phyloP scores from a whole-genome alignment of 2,329 filamentous ascomycete genomes.

The Colletotrichum sansevieriae region DNA sequence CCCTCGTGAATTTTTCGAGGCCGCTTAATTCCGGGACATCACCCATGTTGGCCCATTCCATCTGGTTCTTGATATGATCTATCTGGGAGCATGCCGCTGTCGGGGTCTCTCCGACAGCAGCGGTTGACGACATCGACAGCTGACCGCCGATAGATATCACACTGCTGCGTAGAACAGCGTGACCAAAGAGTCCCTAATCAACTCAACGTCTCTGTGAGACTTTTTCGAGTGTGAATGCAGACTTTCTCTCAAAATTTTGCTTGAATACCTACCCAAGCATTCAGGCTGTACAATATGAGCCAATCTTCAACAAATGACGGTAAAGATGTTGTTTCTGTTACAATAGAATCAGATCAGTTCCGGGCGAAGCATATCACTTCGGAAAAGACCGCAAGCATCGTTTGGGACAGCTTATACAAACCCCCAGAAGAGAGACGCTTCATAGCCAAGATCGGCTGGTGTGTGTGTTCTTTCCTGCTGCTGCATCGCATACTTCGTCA shows the following conservation, averaged over 20 bases:
- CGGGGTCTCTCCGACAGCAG: conserved; percentile 20
- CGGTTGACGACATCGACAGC: conserved; percentile 22
- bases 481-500: conserved; percentile 55
- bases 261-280: neutral
- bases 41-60: neutral
- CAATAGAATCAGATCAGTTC: neutral
- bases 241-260: neutral
- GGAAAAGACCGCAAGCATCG: conserved; percentile 43
- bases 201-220: neutral
- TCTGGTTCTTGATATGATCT: neutral
- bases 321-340: conserved; percentile 3
- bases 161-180: neutral
- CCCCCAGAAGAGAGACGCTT: conserved; percentile 49
- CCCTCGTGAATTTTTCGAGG: neutral
- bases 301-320: neutral
- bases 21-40: neutral
- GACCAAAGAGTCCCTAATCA: neutral
- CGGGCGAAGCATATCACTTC: neutral
- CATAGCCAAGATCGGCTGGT: conserved; percentile 50
- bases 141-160: neutral
- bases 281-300: neutral
- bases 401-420: conserved; percentile 53
- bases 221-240: too few species aligned
- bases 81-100: neutral
- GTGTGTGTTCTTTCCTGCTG: conserved; percentile 52